phyloP scores from a whole-genome alignment of 495 filamentous ascomycete genomes.

The Amniculicola lignicola region DNA sequence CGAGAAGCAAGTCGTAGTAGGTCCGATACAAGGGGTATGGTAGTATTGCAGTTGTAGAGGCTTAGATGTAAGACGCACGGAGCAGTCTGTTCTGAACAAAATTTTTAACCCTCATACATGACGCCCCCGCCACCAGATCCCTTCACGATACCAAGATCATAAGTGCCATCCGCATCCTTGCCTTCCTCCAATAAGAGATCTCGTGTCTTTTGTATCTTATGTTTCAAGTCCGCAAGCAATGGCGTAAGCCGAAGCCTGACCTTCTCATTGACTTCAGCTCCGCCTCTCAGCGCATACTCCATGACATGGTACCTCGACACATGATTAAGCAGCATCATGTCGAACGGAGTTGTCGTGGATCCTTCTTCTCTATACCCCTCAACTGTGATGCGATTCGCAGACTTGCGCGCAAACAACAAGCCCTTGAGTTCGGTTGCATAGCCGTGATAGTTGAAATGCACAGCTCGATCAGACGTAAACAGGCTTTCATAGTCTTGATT shows the following conservation, averaged over 20 bases:
- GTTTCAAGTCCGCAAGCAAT: conserved; percentile 49
- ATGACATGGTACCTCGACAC: conserved; percentile 64
- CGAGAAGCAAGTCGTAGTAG: too few species aligned
- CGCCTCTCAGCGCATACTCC: conserved; percentile 54
- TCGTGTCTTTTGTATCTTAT: conserved; percentile 51
- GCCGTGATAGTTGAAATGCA: conserved; percentile 73
- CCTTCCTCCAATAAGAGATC: conserved; percentile 56
- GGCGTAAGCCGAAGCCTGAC: conserved; percentile 50
- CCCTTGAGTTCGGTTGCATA: conserved; percentile 63
- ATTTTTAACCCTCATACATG: conserved; percentile 16
- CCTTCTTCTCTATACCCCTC: conserved; percentile 70
- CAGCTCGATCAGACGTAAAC: conserved; percentile 58
- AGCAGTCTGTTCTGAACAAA: too few species aligned
- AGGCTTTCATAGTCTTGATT: conserved; percentile 54
- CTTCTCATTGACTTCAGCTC: conserved; percentile 50
- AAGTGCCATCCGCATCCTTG: conserved; percentile 42
- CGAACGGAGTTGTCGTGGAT: conserved; percentile 68
- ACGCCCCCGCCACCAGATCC: conserved; percentile 20
- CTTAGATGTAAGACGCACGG: too few species aligned
- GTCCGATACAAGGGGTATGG: too few species aligned
- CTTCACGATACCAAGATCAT: conserved; percentile 20
- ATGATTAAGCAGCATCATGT: conserved; percentile 69
- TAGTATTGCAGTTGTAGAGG: too few species aligned
- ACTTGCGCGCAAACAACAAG: conserved; percentile 58
- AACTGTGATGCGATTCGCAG: conserved; percentile 53